phyloP scores from a whole-genome alignment of 805 yeast genomes.

The Candida mattraensis region DNA sequence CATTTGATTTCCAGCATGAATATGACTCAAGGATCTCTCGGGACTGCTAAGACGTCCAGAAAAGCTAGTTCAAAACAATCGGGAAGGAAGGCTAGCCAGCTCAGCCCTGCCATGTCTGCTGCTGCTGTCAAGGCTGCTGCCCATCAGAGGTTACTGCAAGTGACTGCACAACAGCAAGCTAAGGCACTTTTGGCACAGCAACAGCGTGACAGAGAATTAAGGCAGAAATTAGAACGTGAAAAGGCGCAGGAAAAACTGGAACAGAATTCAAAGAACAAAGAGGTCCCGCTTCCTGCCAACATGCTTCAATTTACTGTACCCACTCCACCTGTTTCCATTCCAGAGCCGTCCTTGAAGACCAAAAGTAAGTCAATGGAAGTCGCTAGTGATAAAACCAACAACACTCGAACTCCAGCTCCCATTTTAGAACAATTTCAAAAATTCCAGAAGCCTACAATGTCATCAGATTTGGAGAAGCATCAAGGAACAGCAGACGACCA shows the following conservation, averaged over 20 bases:
- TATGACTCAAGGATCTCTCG: conserved; percentile 5
- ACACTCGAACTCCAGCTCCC: conserved; percentile 6
- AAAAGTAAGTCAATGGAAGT: no score
- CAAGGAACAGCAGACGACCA: conserved; percentile 17
- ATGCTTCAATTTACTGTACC: conserved; percentile 18
- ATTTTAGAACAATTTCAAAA: conserved; percentile 21
- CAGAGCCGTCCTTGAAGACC: no score
- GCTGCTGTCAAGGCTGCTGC: conserved; percentile 25
- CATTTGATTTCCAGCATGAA: conserved; percentile 39
- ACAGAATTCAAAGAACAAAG: conserved; percentile 1
- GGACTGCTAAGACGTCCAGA: conserved; percentile 1
- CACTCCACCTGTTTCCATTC: conserved; percentile 15
- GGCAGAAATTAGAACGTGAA: conserved; percentile 13
- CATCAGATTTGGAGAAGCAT: conserved; percentile 4
- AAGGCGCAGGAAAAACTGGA: conserved; percentile 8
- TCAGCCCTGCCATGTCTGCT: conserved; percentile 25
- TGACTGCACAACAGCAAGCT: conserved; percentile 25
- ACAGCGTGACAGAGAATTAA: conserved; percentile 19
- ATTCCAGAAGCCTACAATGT: conserved; percentile 18
- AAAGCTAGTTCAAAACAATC: conserved; percentile 5
- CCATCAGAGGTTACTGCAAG: conserved; percentile 24
- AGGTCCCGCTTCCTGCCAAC: conserved; percentile 13
- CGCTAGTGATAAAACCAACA: conserved; percentile 1
- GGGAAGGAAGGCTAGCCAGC: conserved; percentile 10
- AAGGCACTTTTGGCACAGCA: conserved; percentile 18